Evolutionary conservation across 1,284 basidiomycete species (phyloP).

Genomic region (Rhodotorula sp.): DNA sequence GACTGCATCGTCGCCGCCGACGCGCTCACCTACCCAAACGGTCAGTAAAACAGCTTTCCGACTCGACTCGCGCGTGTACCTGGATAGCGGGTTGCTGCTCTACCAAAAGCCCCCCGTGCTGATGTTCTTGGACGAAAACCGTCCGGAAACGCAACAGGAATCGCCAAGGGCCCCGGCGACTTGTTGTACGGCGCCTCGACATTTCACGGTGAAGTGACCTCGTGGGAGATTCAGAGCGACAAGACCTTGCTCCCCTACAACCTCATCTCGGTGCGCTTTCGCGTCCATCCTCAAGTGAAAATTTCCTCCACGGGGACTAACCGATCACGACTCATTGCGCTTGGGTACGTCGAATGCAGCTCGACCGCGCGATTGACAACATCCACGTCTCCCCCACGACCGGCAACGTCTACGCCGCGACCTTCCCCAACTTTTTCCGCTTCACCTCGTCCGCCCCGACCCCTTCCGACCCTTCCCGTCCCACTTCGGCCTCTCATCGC

Average conservation of each 20-base stretch:
- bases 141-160: background rate
- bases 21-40: slow-evolving; percentile 39
- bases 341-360: background rate
- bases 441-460: slow-evolving; percentile 15
- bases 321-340: background rate
- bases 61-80: too few species aligned
- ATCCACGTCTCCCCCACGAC: slow-evolving; percentile 32
- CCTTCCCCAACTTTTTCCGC: slow-evolving; percentile 28
- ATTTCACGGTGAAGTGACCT: slow-evolving; percentile 23
- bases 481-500: slow-evolving; percentile 12
- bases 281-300: too few species aligned
- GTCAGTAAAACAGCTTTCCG: background rate
- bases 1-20: slow-evolving; percentile 36
- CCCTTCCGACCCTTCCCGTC: background rate
- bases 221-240: slow-evolving; percentile 34
- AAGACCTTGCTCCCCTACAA: slow-evolving; percentile 32
- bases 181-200: slow-evolving; percentile 36
- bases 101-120: too few species aligned
- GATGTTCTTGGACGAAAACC: background rate
- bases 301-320: too few species aligned
- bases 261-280: slow-evolving; percentile 16
- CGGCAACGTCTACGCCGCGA: slow-evolving; percentile 32
- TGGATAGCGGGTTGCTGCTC: too few species aligned
- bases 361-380: slow-evolving; percentile 38
- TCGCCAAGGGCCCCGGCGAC: slow-evolving; percentile 35